These are phyloP conservation scores for Pseudogymnoascus sp. DNA, from an alignment of 2,329 filamentous ascomycete species.

Conservation along the genomic window DNA sequence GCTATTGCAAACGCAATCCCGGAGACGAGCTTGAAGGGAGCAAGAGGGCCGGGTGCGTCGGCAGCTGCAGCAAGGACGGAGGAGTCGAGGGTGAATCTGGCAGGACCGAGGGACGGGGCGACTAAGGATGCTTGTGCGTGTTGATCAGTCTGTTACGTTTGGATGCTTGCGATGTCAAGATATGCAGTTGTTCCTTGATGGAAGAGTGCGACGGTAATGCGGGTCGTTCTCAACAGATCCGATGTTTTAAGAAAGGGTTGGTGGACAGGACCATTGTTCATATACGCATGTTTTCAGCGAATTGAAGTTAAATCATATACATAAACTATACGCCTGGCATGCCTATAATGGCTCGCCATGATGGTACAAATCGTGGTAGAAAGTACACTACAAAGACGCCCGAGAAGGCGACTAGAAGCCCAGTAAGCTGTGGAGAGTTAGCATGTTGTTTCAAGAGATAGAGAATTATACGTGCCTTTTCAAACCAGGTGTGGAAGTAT, in stretches of 20 bases:
- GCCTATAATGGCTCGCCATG: conserved; percentile 39
- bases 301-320: conserved; percentile 8
- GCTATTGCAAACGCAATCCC: conserved; percentile 98
- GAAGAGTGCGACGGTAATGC: not conserved
- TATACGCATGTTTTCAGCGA: conserved; percentile 7
- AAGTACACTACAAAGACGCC: conserved; percentile 44
- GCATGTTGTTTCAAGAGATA: not conserved
- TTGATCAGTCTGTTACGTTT: conserved; percentile 33
- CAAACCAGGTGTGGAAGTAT: conserved; percentile 97
- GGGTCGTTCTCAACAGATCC: not conserved
- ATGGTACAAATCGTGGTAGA: conserved; percentile 36
- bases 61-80: conserved; percentile 45
- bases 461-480: conserved; percentile 58
- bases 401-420: conserved; percentile 38
- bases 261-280: not conserved
- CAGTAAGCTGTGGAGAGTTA: conserved; percentile 34
- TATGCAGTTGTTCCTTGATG: conserved; percentile 14
- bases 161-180: conserved; percentile 1
- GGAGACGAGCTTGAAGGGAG: conserved; percentile 88
- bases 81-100: conserved; percentile 71
- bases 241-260: not conserved
- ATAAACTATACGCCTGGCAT: conserved; percentile 31
- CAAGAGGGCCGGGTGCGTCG: conserved; percentile 60
- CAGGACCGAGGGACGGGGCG: conserved; percentile 61
- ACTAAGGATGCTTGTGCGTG: conserved; percentile 90